Evolutionary conservation across 2,329 filamentous ascomycete species (phyloP).

Genomic region (Alternaria gansuensis): DNA sequence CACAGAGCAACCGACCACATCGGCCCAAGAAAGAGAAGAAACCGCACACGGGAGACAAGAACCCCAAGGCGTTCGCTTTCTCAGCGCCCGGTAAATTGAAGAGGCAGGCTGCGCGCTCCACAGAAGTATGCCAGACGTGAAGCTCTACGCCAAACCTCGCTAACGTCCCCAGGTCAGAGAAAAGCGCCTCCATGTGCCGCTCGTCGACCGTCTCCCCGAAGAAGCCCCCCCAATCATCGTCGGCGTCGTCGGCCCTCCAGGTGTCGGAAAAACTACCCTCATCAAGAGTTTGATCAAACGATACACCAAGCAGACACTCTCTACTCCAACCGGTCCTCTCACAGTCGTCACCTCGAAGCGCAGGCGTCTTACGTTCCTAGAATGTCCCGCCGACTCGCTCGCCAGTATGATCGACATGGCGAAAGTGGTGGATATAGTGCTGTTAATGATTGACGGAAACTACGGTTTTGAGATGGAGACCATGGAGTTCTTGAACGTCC

Average conservation of each 20-base stretch:
- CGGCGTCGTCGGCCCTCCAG: slow-evolving; percentile 91
- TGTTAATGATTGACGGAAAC: slow-evolving; percentile 98
- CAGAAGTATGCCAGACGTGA: slow-evolving; percentile 64
- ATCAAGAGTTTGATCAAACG: slow-evolving; percentile 93
- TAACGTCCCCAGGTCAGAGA: slow-evolving; percentile 76
- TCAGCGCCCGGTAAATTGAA: slow-evolving; percentile 81
- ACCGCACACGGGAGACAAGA: slow-evolving; percentile 72
- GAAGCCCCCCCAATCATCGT: slow-evolving; percentile 94
- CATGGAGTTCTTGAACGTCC: slow-evolving; percentile 97
- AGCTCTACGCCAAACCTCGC: not conserved
- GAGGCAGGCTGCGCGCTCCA: slow-evolving; percentile 75
- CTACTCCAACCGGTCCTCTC: slow-evolving; percentile 87
- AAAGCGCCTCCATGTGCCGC: slow-evolving; percentile 93
- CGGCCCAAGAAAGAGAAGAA: slow-evolving; percentile 90
- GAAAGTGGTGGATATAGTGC: slow-evolving; percentile 95
- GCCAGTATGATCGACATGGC: slow-evolving; percentile 97
- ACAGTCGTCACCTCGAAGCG: slow-evolving; percentile 97
- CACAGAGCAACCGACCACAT: slow-evolving; percentile 83
- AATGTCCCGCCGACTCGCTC: slow-evolving; percentile 92
- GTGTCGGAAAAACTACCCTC: slow-evolving; percentile 92
- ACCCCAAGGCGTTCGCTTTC: slow-evolving; percentile 91
- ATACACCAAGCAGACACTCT: slow-evolving; percentile 94
- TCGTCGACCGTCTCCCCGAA: slow-evolving; percentile 94
- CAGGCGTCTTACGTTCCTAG: slow-evolving; percentile 91
- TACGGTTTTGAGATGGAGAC: slow-evolving; percentile 99